These are phyloP conservation scores for Acer campestre DNA, from an alignment of 345 rosid species.

Conservation along the genomic window DNA sequence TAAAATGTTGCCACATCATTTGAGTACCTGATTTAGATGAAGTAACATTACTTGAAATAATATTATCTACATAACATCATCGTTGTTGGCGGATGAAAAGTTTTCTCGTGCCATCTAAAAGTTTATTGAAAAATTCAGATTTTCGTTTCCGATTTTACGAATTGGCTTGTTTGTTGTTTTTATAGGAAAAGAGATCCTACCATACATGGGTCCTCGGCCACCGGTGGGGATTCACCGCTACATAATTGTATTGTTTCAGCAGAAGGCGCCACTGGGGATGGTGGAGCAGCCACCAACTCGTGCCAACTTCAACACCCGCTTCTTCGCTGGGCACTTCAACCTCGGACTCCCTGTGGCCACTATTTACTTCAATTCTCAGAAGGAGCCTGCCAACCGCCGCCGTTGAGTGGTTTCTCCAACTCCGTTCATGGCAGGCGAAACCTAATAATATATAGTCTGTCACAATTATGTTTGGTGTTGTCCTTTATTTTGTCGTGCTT, in stretches of 20 bases:
- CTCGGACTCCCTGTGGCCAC: conserved; percentile 85
- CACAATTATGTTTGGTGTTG: background rate
- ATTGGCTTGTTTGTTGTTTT: no score
- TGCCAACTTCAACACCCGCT: conserved; percentile 75
- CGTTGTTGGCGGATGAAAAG: no score
- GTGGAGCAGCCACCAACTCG: conserved; percentile 61
- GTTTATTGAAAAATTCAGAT: no score
- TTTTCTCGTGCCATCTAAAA: no score
- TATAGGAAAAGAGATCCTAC: conserved; percentile 70
- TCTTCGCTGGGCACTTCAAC: conserved; percentile 54
- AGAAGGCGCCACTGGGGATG: conserved; percentile 53
- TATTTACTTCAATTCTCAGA: conserved; percentile 84
- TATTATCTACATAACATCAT: no score
- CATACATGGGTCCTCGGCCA: conserved; percentile 76
- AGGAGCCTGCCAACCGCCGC: conserved; percentile 72
- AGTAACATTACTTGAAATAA: no score
- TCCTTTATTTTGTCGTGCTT: background rate
- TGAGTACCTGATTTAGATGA: no score
- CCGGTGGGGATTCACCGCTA: conserved; percentile 87
- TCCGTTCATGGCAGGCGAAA: no score
- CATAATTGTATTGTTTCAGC: conserved; percentile 72
- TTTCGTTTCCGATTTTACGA: no score
- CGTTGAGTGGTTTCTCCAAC: conserved; percentile 7
- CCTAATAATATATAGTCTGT: background rate
- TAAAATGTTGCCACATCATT: no score